These are phyloP conservation scores for Fusarium graminum DNA, from an alignment of 2,329 filamentous ascomycete genomes.

Conservation along the genomic window DNA sequence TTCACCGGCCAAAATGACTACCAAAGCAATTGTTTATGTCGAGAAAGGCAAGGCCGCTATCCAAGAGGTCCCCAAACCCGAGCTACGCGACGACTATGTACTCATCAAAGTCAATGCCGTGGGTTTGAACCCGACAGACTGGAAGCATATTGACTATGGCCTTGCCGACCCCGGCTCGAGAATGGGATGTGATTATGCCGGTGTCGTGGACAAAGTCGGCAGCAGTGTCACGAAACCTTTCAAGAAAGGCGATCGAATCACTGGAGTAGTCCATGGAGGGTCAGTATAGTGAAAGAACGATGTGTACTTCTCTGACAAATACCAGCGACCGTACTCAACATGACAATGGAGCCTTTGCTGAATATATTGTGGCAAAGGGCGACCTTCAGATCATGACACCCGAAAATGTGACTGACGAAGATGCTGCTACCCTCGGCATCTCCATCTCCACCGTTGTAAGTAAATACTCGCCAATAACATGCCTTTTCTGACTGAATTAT, in stretches of 20 bases:
- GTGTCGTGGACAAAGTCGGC: slow-evolving; percentile 62
- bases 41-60: slow-evolving; percentile 19
- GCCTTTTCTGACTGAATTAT: neutral
- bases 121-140: slow-evolving; percentile 54
- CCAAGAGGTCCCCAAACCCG: slow-evolving; percentile 9
- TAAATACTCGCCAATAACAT: neutral
- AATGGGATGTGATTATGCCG: slow-evolving; percentile 61
- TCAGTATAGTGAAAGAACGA: neutral
- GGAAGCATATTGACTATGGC: slow-evolving; percentile 49
- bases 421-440: slow-evolving; percentile 62
- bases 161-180: slow-evolving; percentile 26
- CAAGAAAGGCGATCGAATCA: slow-evolving; percentile 62
- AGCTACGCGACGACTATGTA: slow-evolving; percentile 43
- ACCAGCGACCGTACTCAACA: slow-evolving; percentile 16
- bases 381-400: slow-evolving; percentile 60
- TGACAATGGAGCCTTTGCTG: slow-evolving; percentile 57
- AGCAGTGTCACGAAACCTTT: slow-evolving; percentile 54
- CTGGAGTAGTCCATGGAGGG: slow-evolving; percentile 31
- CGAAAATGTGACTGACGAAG: slow-evolving; percentile 55
- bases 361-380: slow-evolving; percentile 56
- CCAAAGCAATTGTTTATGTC: slow-evolving; percentile 19
- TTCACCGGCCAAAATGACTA: slow-evolving; percentile 3
- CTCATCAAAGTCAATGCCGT: slow-evolving; percentile 53
- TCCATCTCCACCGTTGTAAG: slow-evolving; percentile 55
- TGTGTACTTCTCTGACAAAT: neutral